Percentiles rank a stretch among this genome's conserved stretches.
These are phyloP conservation scores for Clonostachys sp. DNA, from an alignment of 2,329 filamentous ascomycete species.

Conservation along the genomic window DNA sequence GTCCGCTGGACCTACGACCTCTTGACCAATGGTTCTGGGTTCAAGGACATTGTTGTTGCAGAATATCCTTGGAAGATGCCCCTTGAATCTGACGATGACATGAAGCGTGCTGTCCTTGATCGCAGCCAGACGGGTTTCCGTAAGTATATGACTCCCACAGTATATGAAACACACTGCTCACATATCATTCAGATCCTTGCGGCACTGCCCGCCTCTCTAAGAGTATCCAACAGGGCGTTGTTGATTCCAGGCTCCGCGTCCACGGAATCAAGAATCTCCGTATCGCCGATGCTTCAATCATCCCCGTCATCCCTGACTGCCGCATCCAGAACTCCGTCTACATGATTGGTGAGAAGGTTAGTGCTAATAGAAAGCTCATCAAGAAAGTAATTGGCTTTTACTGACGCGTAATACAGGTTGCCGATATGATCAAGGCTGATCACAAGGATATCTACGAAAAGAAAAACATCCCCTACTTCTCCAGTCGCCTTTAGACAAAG, in stretches of 20 bases:
- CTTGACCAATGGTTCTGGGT: constrained; percentile 49
- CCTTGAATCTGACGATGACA: constrained; percentile 45
- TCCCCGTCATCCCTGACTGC: constrained; percentile 41
- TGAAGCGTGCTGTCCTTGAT: constrained; percentile 52
- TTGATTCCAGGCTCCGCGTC: constrained; percentile 21
- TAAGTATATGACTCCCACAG: not conserved
- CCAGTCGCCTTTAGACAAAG: too few relatives aligned
- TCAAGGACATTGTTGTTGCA: constrained; percentile 45
- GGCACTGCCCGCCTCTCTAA: not conserved
- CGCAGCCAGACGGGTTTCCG: constrained; percentile 55
- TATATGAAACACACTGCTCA: too few relatives aligned
- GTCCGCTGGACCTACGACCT: constrained; percentile 52
- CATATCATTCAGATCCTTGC: too few relatives aligned
- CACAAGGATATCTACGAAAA: too few relatives aligned
- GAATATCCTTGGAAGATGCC: constrained; percentile 61
- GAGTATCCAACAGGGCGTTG: constrained; percentile 19
- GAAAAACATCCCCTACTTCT: too few relatives aligned
- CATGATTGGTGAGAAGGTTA: constrained; percentile 50
- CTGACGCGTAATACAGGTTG: too few relatives aligned
- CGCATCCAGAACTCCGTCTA: constrained; percentile 58
- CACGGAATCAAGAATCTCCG: constrained; percentile 24
- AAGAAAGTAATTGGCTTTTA: too few relatives aligned
- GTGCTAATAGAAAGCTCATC: too few relatives aligned
- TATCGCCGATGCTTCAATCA: constrained; percentile 25
- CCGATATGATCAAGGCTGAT: too few relatives aligned